These are phyloP conservation scores for Colletotrichum simmondsii DNA, from an alignment of 2,329 filamentous ascomycete genomes.

Conservation along the genomic window DNA sequence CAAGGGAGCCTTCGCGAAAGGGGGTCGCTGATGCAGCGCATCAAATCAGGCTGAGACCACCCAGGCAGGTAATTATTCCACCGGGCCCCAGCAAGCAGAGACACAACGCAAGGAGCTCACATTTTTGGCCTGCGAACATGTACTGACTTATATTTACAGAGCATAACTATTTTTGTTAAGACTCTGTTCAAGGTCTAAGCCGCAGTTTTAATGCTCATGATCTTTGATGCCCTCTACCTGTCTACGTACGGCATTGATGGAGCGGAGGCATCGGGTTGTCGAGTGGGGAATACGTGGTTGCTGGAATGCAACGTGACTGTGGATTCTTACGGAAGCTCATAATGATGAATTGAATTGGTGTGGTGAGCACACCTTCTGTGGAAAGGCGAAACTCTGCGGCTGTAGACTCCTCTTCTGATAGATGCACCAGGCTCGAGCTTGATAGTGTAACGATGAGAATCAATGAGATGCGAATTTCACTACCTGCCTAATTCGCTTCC, in stretches of 20 bases:
- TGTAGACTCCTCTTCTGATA: not conserved
- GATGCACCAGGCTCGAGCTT: not conserved
- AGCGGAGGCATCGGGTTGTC: not conserved
- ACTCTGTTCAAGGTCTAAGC: not conserved
- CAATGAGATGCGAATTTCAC: not conserved
- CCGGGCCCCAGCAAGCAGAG: not conserved
- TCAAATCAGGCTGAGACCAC: not conserved
- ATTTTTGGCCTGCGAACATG: not conserved
- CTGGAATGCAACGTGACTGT: not conserved
- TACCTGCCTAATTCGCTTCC: not conserved
- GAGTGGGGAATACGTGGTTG: not conserved
- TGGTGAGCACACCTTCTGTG: not conserved
- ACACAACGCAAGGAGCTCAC: not conserved
- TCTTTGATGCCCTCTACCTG: not conserved
- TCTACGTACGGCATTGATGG: not conserved
- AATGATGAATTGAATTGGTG: not conserved
- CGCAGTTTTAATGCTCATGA: not conserved
- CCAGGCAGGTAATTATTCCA: not conserved
- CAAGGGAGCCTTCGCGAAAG: not conserved
- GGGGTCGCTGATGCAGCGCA: not conserved
- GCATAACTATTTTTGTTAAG: not conserved
- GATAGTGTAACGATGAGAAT: not conserved
- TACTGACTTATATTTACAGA: not conserved
- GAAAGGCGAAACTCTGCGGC: not conserved
- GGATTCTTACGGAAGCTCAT: not conserved